Percentiles rank a stretch among this genome's conserved stretches.
Evolutionary conservation across 192 early-diverging fungal genomes (phyloP).

Genomic region (Podila clonocystis): DNA sequence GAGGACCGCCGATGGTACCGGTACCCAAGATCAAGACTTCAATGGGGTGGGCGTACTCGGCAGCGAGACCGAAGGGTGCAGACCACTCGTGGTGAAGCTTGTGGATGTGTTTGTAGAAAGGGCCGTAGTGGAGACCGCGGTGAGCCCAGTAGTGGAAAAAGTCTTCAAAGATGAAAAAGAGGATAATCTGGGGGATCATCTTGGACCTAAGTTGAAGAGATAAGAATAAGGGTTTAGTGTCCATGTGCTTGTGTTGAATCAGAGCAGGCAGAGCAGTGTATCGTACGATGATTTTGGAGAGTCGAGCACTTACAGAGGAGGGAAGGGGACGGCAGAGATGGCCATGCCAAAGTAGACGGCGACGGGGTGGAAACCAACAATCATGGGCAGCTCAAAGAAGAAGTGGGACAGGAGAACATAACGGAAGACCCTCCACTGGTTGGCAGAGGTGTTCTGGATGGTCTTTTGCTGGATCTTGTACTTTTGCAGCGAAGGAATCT

Average conservation of each 20-base stretch:
- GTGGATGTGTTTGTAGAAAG: slow-evolving; percentile 91
- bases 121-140: slow-evolving; percentile 86
- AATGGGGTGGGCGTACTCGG: slow-evolving; percentile 91
- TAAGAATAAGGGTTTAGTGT: background rate
- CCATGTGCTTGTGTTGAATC: no score
- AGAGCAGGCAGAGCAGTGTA: no score
- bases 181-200: slow-evolving; percentile 70
- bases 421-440: slow-evolving; percentile 79
- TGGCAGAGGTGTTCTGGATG: slow-evolving; percentile 68
- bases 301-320: slow-evolving; percentile 65
- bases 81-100: slow-evolving; percentile 95
- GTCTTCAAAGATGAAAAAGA: slow-evolving; percentile 90
- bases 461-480: slow-evolving; percentile 91
- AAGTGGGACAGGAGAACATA: slow-evolving; percentile 83
- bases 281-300: background rate
- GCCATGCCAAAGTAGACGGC: slow-evolving; percentile 87
- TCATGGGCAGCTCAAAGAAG: slow-evolving; percentile 86
- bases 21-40: slow-evolving; percentile 88
- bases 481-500: slow-evolving; percentile 84
- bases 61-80: slow-evolving; percentile 87
- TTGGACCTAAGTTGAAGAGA: slow-evolving; percentile 49
- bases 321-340: slow-evolving; percentile 85
- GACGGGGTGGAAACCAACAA: slow-evolving; percentile 87
- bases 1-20: slow-evolving; percentile 84
- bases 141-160: slow-evolving; percentile 94